These are phyloP conservation scores for Globisporangium radiosum DNA, from an alignment of 352 stramenopile genomes.

Conservation along the genomic window DNA sequence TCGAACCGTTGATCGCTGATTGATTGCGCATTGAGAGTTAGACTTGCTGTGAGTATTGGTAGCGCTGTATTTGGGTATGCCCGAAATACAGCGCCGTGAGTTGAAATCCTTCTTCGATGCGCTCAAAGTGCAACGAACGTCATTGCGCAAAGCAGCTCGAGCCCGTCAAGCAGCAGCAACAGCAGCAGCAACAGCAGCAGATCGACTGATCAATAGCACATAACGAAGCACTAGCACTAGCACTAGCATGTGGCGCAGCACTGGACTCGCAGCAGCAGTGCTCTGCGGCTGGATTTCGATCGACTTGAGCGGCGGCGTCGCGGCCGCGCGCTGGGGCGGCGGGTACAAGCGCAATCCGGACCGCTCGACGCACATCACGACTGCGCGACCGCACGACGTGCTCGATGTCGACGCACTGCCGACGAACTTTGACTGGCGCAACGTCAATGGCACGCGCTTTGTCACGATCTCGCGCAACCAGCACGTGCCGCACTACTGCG, in stretches of 20 bases:
- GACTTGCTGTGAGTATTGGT: neutral
- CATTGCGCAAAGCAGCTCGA: neutral
- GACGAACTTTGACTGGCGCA: constrained; percentile 92
- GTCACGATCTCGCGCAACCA: constrained; percentile 83
- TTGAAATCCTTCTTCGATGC: neutral
- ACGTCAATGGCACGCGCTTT: constrained; percentile 75
- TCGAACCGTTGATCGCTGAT: no score
- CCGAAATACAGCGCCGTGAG: no score
- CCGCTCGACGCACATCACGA: constrained; percentile 58
- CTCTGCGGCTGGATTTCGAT: neutral
- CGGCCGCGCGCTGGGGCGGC: constrained; percentile 16
- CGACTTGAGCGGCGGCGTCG: neutral
- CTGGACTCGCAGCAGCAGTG: constrained; percentile 3
- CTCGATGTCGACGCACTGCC: constrained; percentile 74
- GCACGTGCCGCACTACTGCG: constrained; percentile 86
- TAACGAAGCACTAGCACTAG: constrained; percentile 8
- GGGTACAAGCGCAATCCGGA: constrained; percentile 73
- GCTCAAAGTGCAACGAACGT: neutral
- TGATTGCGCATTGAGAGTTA: neutral
- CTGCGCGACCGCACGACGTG: constrained; percentile 57
- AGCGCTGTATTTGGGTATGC: no score
- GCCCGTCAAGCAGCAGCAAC: neutral
- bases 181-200: neutral
- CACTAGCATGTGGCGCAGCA: constrained; percentile 22
- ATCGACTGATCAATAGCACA: no score